These are phyloP conservation scores for Begonia loranthoides DNA, from an alignment of 306 rosid species.

Conservation along the genomic window DNA sequence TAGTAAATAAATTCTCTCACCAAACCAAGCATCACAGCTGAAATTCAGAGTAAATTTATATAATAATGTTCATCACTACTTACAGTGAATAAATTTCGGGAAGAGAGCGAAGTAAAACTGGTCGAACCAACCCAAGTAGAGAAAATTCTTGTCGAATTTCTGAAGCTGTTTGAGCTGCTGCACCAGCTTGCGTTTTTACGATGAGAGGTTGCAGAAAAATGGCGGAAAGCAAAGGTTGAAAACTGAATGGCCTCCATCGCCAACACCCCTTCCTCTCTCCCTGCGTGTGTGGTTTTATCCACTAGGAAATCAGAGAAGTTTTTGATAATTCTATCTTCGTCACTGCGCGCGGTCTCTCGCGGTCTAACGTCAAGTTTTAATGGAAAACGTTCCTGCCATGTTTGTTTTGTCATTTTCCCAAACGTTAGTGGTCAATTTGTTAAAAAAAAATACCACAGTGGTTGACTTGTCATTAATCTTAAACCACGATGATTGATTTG, in stretches of 20 bases:
- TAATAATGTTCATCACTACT: constrained; percentile 8
- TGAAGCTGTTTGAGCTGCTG: constrained; percentile 14
- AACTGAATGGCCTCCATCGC: constrained; percentile 65
- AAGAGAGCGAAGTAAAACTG: constrained; percentile 33
- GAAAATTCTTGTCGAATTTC: constrained; percentile 21
- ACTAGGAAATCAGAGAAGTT: not conserved
- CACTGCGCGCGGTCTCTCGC: no score
- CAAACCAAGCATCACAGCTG: not conserved
- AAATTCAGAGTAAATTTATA: not conserved
- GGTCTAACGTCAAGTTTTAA: no score
- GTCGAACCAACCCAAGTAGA: constrained; percentile 32
- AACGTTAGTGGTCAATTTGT: no score
- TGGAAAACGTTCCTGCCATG: no score
- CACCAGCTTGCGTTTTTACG: constrained; percentile 16
- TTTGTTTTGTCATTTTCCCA: no score
- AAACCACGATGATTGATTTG: no score
- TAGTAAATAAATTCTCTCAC: not conserved
- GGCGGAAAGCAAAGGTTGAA: constrained; percentile 53
- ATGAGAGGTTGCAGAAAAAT: constrained; percentile 33
- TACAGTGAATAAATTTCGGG: constrained; percentile 62
- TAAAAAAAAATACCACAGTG: no score
- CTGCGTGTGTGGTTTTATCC: constrained; percentile 22
- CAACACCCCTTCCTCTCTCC: constrained; percentile 3
- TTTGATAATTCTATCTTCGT: constrained; percentile 7
- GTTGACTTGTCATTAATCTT: no score